Evolutionary conservation across 2,329 filamentous ascomycete species (phyloP).

Genomic region (Ilyonectria destructans): DNA sequence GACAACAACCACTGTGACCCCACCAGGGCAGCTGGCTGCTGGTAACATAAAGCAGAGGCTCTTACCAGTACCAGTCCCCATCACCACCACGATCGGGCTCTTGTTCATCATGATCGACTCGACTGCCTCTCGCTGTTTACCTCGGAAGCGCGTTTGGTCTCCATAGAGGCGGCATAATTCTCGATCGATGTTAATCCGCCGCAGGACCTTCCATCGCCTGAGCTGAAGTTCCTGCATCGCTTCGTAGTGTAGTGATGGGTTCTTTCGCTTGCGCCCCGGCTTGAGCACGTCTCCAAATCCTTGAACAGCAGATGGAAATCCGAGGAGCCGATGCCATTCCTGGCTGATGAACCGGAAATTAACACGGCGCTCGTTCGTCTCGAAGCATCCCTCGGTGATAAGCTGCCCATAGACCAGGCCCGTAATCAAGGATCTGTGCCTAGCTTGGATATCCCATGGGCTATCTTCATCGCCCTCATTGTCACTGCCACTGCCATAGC

Average conservation of each 20-base stretch:
- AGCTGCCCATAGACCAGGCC: conserved; percentile 12
- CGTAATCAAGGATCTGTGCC: conserved; percentile 3
- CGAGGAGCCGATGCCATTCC: conserved; percentile 2
- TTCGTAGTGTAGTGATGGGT: conserved; percentile 16
- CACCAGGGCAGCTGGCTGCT: conserved; percentile 3
- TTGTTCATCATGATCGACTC: conserved; percentile 18
- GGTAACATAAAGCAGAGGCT: conserved; percentile 26
- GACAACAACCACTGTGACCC: conserved; percentile 1
- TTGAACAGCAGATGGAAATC: background rate
- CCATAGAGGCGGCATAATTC: conserved; percentile 6
- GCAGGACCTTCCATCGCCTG: conserved; percentile 6
- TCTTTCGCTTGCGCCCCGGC: conserved; percentile 4
- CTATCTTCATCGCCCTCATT: conserved; percentile 3
- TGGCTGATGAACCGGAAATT: conserved; percentile 13
- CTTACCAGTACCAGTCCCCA: conserved; percentile 15
- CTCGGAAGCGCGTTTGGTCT: conserved; percentile 1
- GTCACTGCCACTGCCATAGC: background rate
- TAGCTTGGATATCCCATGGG: conserved; percentile 8
- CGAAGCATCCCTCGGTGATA: conserved; percentile 4
- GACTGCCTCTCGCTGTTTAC: conserved; percentile 6
- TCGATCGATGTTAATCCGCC: background rate
- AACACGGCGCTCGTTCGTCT: background rate
- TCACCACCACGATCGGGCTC: conserved; percentile 17
- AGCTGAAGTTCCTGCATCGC: conserved; percentile 7
- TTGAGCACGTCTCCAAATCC: conserved; percentile 9